Percentiles rank a stretch among this genome's conserved stretches.
These are phyloP conservation scores for Geranium rotundifolium DNA, from an alignment of 345 rosid species.

Conservation along the genomic window DNA sequence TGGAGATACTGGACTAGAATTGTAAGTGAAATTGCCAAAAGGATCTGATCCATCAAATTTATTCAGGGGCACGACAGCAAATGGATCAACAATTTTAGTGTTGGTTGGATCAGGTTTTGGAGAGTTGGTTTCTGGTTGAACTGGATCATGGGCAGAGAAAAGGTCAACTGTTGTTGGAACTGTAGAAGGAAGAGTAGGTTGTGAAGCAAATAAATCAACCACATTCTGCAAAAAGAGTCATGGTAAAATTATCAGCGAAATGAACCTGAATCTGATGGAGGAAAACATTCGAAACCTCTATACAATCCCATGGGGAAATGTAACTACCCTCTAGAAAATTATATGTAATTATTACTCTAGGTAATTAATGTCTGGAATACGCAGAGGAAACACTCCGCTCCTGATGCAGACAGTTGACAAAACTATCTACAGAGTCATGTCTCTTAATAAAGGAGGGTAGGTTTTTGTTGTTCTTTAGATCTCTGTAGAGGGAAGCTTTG, in stretches of 20 bases:
- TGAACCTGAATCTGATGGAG: not conserved
- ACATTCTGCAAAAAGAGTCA: conserved; percentile 26
- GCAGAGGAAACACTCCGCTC: no score
- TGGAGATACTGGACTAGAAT: conserved; percentile 32
- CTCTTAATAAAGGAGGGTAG: no score
- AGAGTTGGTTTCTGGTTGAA: conserved; percentile 40
- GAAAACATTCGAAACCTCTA: no score
- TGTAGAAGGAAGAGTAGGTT: conserved; percentile 31
- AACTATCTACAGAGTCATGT: no score
- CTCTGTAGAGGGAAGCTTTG: no score
- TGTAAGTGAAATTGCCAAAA: conserved; percentile 65
- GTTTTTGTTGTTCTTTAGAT: no score
- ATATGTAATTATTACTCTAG: no score
- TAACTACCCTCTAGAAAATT: no score
- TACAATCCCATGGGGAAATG: no score
- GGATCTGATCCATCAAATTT: conserved; percentile 15
- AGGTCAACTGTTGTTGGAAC: conserved; percentile 50
- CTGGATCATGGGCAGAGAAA: conserved; percentile 44
- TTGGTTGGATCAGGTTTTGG: conserved; percentile 23
- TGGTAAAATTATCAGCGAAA: not conserved
- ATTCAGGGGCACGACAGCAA: conserved; percentile 52
- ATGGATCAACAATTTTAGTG: conserved; percentile 54
- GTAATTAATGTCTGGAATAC: no score
- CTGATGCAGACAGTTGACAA: no score
- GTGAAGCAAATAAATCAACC: conserved; percentile 48